A percentile compares a stretch with the other conserved stretches of the same genome.
Conservation (phyloP, 108 stramenopile species). For the Fistulifera solaris region DNA sequence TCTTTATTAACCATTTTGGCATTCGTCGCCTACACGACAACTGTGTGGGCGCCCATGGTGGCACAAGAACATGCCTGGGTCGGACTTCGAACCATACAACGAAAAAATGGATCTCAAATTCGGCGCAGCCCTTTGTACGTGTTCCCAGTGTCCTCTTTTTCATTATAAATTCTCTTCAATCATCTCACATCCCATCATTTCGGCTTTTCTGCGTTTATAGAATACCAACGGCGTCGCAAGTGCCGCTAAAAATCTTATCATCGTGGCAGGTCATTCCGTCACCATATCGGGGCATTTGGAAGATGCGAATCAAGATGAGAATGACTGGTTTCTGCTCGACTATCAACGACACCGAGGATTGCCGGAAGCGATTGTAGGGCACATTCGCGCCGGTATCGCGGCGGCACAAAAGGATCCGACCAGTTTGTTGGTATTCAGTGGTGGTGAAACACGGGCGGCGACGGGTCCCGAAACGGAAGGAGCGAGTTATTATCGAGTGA, state of each 20-base stretch:
- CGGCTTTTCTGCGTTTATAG: too few relatives aligned
- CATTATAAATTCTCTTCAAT: too few relatives aligned
- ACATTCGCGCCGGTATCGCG: slow-evolving; percentile 81
- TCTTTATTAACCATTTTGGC: too few relatives aligned
- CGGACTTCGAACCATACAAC: too few relatives aligned
- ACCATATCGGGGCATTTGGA: slow-evolving; percentile 22
- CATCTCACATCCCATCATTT: too few relatives aligned
- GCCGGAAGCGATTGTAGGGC: slow-evolving; percentile 81
- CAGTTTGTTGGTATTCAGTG: slow-evolving; percentile 84
- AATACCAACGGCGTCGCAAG: too few relatives aligned
- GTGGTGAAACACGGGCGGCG: slow-evolving; percentile 85
- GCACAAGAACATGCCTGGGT: too few relatives aligned
- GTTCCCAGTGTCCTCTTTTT: too few relatives aligned
- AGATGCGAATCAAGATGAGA: slow-evolving; percentile 63
- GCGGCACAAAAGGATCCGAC: slow-evolving; percentile 59
- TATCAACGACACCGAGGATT: slow-evolving; percentile 85
- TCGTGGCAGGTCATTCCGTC: slow-evolving; percentile 82
- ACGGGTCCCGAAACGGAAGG: slow-evolving; percentile 87
- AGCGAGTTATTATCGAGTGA: slow-evolving; percentile 70
- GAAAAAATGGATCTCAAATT: too few relatives aligned
- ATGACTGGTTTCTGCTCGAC: slow-evolving; percentile 84
- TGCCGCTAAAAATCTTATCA: slow-evolving; percentile 39
- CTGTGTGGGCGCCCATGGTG: too few relatives aligned
- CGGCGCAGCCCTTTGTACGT: too few relatives aligned
- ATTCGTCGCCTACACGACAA: too few relatives aligned